Conservation (phyloP, 2,329 filamentous ascomycete genomes). For the Calonectria pteridis region DNA sequence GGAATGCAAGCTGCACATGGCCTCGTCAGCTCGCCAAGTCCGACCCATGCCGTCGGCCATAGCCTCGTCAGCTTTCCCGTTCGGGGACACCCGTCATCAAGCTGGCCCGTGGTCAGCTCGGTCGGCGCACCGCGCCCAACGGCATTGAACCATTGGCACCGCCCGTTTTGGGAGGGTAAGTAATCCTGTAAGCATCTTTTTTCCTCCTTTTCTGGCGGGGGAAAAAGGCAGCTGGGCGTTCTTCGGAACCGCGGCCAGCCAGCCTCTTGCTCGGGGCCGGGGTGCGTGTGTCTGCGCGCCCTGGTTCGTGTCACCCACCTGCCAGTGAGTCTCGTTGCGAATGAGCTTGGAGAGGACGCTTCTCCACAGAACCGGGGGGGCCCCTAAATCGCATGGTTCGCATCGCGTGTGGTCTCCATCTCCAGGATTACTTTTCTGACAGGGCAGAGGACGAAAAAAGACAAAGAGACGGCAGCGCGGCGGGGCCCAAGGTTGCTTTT, state of each 20-base stretch:
- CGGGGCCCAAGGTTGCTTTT: not conserved
- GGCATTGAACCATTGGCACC: not conserved
- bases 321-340: not conserved
- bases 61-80: slow-evolving; percentile 27
- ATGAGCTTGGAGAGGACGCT: slow-evolving; percentile 7
- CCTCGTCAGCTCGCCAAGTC: slow-evolving; percentile 22
- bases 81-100: slow-evolving; percentile 12
- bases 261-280: not conserved
- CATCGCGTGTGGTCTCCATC: slow-evolving; percentile 4
- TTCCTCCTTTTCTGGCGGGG: not conserved
- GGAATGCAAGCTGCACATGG: not conserved
- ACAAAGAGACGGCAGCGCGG: not conserved
- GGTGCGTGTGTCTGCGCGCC: not conserved
- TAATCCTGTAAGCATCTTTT: not conserved
- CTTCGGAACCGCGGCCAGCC: not conserved
- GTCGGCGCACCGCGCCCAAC: not conserved
- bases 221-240: not conserved
- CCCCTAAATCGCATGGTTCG: slow-evolving; percentile 14
- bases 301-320: slow-evolving; percentile 13
- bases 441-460: not conserved
- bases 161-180: not conserved
- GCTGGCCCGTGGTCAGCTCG: slow-evolving; percentile 4
- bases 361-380: slow-evolving; percentile 11
- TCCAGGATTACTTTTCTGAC: slow-evolving; percentile 12
- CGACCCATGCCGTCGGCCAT: slow-evolving; percentile 5